Base-by-base conservation (phyloP, 2,329 filamentous ascomycete genomes). In the Fusarium albosuccineum region DNA sequence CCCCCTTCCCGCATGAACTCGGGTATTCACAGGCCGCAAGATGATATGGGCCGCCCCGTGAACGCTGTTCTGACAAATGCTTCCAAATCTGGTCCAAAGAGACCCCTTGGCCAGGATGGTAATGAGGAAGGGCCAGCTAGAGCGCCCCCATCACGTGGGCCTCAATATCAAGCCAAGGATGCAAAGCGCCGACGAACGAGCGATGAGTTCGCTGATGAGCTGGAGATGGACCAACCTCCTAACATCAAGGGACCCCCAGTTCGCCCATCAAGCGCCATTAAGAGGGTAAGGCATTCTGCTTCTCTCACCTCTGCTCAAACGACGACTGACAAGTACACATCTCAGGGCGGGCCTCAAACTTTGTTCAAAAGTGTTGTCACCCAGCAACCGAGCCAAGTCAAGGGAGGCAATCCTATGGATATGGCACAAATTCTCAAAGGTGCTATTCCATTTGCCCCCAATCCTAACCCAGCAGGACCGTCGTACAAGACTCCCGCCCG, bases 391-490 rank as follows among this genome's bases (percentile, higher is more conserved):
- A 84, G 86, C 67, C 87, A 91, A 37, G 79, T 82, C 52, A 90
- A 91, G 76, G 81, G 86, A 4, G 85, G 82, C 1, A 90, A 94
- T 72, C 91, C 92, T 2, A 82, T 94, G 74, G 93, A 96, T 70
- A 94, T 95, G 88, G 88, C 91, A n/a, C 92, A 95, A 75, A 90
- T 95, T 62, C 92, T 93, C 8, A 97, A 92, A 79, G 92, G 89
- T n/a, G 89, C 91, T 29, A 97, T 97, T 70, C 92, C 93, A 3
- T 97, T 97, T 75, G 93, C 93, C 7, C 87, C 94, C 17, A 89
- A 88, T 62, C 82, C 86, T 9, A 90, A 86, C 69, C 82, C 85
- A 9, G 80, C 82, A 30, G 85, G 77, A 14, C 78, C 79, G 46
- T 81, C 84, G n/a, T 87, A 88, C 81, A 94, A 94, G 82, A 92